Evolutionary conservation across 805 yeast genomes (phyloP).

Genomic region (Ogataea corticis): DNA sequence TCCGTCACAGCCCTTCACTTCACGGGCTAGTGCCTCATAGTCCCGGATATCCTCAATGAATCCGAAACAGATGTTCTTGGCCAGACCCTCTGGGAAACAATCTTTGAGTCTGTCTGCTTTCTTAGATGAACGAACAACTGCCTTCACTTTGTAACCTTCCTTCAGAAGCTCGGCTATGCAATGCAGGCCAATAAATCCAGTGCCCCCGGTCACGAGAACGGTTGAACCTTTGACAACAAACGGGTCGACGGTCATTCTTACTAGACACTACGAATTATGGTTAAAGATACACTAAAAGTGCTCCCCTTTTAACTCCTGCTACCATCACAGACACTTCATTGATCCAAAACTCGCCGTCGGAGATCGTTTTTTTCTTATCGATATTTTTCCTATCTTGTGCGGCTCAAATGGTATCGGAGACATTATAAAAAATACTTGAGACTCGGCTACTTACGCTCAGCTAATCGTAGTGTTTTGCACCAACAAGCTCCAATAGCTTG

Average conservation of each 20-base stretch:
- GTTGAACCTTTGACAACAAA: constrained; percentile 3
- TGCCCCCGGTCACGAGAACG: constrained; percentile 48
- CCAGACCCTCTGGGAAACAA: constrained; percentile 31
- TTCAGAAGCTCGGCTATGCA: constrained; percentile 34
- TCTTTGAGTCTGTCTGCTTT: constrained; percentile 22
- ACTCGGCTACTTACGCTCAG: background rate
- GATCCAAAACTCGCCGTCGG: background rate
- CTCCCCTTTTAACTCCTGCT: background rate
- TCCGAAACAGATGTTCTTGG: constrained; percentile 35
- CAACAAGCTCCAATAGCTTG: constrained; percentile 31
- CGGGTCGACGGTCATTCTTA: background rate
- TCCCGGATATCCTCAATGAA: constrained; percentile 49
- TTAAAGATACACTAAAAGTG: too few species aligned
- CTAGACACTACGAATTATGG: too few species aligned
- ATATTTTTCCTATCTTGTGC: background rate
- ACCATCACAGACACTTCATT: background rate
- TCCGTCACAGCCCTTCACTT: constrained; percentile 50
- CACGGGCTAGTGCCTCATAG: constrained; percentile 41
- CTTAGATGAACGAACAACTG: constrained; percentile 42
- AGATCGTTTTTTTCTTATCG: background rate
- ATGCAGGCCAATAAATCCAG: constrained; percentile 52
- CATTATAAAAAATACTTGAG: too few species aligned
- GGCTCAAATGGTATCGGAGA: too few species aligned
- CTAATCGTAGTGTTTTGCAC: constrained; percentile 16
- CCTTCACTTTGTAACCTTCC: constrained; percentile 43